phyloP scores from a whole-genome alignment of 2,329 filamentous ascomycete genomes.

The Thelonectria blattea region DNA sequence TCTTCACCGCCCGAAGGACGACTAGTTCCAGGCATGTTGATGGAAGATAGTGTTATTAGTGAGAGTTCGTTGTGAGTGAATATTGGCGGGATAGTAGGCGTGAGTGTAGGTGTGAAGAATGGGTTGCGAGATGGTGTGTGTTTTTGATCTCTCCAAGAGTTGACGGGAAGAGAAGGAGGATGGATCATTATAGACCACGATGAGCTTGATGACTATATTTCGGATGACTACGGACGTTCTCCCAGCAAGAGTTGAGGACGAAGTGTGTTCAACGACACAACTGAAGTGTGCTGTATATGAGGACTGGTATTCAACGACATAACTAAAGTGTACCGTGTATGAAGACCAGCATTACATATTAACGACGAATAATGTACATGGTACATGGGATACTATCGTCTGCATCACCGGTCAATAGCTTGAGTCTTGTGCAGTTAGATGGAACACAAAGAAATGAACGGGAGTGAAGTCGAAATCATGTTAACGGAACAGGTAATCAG shows the following conservation, averaged over 20 bases:
- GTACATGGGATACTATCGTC: not conserved
- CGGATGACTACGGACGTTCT: not conserved
- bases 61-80: no score
- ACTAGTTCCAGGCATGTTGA: no score
- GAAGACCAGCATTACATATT: not conserved
- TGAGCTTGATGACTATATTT: not conserved
- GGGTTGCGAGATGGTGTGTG: no score
- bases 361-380: not conserved
- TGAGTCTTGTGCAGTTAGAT: not conserved
- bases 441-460: no score
- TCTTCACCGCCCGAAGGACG: no score
- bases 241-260: not conserved
- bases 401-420: not conserved
- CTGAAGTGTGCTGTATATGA: not conserved
- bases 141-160: no score
- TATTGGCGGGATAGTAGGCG: no score
- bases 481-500: no score
- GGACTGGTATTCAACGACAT: not conserved
- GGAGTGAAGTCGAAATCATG: no score
- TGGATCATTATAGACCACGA: not conserved
- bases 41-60: no score
- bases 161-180: not conserved
- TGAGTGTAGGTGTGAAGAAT: no score
- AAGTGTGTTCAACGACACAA: not conserved
- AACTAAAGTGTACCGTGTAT: not conserved